Evolutionary conservation across 1,284 basidiomycete genomes (phyloP).

Genomic region (Wolfiporia cocos): DNA sequence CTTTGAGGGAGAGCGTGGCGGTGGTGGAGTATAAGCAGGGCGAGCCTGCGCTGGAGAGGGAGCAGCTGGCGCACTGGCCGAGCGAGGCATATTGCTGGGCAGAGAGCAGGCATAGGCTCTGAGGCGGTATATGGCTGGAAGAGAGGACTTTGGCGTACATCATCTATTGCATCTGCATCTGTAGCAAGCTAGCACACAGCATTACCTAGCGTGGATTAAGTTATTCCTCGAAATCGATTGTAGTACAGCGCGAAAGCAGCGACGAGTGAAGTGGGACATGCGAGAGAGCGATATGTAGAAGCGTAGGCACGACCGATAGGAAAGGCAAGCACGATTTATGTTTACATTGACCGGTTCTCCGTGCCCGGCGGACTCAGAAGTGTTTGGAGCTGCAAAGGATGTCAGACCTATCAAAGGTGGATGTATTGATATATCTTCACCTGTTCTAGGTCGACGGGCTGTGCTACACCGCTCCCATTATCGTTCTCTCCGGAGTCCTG

Average conservation of each 20-base stretch:
- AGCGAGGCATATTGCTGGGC: constrained; percentile 6
- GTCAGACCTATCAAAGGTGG: background rate
- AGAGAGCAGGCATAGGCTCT: background rate
- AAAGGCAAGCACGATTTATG: no score
- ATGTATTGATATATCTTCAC: background rate
- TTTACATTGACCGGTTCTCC: constrained; percentile 4
- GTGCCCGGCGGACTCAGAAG: constrained; percentile 9
- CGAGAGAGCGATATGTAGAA: no score
- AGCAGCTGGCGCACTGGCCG: constrained; percentile 2
- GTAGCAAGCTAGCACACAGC: no score
- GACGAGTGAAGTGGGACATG: background rate
- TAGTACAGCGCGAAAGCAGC: constrained; percentile 4
- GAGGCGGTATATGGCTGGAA: background rate
- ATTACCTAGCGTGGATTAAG: no score
- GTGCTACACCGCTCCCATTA: background rate
- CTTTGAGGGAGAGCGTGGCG: constrained; percentile 4
- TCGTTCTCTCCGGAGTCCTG: background rate
- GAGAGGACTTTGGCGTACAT: no score
- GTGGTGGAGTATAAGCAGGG: background rate
- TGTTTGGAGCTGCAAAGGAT: constrained; percentile 8
- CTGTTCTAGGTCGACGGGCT: constrained; percentile 11
- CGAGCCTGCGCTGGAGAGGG: background rate
- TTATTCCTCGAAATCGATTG: no score
- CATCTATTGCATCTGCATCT: no score
- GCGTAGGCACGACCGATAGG: no score